phyloP scores from a whole-genome alignment of 805 yeast genomes.

The Yarrowia bubula region DNA sequence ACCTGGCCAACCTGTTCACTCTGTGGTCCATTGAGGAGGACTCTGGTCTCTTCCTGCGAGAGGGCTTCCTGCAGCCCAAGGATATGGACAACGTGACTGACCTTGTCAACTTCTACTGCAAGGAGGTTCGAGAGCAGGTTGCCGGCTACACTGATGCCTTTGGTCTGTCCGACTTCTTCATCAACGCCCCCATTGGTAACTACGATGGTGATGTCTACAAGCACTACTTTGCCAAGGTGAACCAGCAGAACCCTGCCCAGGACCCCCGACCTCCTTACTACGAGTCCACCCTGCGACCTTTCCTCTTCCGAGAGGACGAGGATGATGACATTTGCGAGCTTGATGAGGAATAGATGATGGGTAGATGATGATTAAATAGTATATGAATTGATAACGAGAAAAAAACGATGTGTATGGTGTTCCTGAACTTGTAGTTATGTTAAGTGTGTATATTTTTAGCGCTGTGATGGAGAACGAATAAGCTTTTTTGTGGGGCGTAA shows the following conservation, averaged over 20 bases:
- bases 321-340: slow-evolving; percentile 27
- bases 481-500: too few relatives aligned
- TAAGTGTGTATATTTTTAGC: too few relatives aligned
- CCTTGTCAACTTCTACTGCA: slow-evolving; percentile 48
- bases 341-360: slow-evolving; percentile 6
- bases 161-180: slow-evolving; percentile 72
- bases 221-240: slow-evolving; percentile 64
- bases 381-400: not conserved
- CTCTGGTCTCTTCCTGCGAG: slow-evolving; percentile 69
- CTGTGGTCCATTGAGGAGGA: slow-evolving; percentile 65
- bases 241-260: slow-evolving; percentile 47
- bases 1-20: slow-evolving; percentile 62
- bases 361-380: not conserved
- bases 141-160: slow-evolving; percentile 82
- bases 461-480: too few relatives aligned
- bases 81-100: slow-evolving; percentile 46
- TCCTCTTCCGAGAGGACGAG: slow-evolving; percentile 37
- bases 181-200: slow-evolving; percentile 79
- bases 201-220: slow-evolving; percentile 82
- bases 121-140: slow-evolving; percentile 60
- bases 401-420: too few relatives aligned
- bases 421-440: too few relatives aligned
- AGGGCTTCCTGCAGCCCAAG: slow-evolving; percentile 52
- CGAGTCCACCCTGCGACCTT: slow-evolving; percentile 40
- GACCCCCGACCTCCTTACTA: slow-evolving; percentile 61